Base-by-base conservation (phyloP, 2,329 filamentous ascomycete genomes). In the Colletotrichum graminicola region DNA sequence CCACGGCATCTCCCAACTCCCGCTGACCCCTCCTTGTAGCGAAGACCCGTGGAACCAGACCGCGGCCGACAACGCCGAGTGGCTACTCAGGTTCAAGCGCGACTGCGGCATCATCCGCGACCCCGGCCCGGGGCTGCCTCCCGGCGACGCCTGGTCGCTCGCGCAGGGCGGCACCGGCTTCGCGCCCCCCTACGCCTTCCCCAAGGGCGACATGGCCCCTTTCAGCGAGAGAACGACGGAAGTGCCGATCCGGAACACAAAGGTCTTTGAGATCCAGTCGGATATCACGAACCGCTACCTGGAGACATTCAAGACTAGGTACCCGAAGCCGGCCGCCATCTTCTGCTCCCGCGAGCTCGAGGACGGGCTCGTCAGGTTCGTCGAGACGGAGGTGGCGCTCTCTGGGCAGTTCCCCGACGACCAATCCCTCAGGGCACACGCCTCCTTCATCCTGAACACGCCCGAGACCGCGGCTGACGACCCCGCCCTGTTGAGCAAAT, bases 21-120 rank as follows among this genome's bases (percentile, higher is more conserved):
- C 3, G 60, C 75, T 80, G 73, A 78, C 73, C 68, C 73, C 69
- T 32, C 47, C 5, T 8, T 32, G 3, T 55, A 89, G 87, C 67
- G 89, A 91, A 67, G 89, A 91, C 75, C 87, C 88, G 2, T 90
- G 88, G 87, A 91, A 91, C 76, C 86, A 89, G 74, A 91, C 89
- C 0, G 87, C 88, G 0, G 89, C 89, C 39, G 89, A 91, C 75
- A 91, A 91, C 73, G 84, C 83, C 0, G 89, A 91, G 78, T 91
- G 89, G 89, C 82, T 91, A 16, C 83, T 85, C 67, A 85, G 89
- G 55, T 91, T 91, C 81, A 91, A 91, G 78, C 84, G 88, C 14
- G 84, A 88, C 59, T 83, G 81, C 0, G 88, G 88, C 23, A 85
- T 91, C 39, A 77, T 86, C 0, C 78, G 82, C n/a, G 80, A 83